Evolutionary conservation across 768 basidiomycete genomes (phyloP), one percentile per base, ranked within the genome.

Genomic region (Podaxis sp.): DNA sequence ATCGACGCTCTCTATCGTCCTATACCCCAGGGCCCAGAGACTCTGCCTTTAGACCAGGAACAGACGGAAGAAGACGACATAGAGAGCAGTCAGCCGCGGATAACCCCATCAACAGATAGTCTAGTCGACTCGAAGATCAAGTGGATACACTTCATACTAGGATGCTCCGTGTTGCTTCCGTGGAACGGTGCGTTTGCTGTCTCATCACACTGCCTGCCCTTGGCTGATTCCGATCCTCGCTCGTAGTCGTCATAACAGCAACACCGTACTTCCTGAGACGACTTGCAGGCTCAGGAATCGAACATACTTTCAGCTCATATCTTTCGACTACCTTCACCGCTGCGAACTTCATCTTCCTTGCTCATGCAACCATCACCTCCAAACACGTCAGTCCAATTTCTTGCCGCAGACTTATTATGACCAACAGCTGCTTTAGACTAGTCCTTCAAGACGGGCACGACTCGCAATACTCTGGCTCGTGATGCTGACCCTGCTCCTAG

Each of bases 181-280:
- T 97, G 94, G 94, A 96, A 95, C 70, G 93, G 94, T 94, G 72
- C 70, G 82, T 70, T 15, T 61, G 27, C 68, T 9, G 11, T 37
- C 19, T 9, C 7, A 51, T 29, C 52, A 6, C 15, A 54, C 43
- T 13, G 15, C 41, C 51, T 54, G 27, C 12, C 24, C 37, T 27
- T 9, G 33, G 27, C 27, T 55, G 53, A 61, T 55, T 11, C 56
- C 19, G 33, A 8, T 37, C 8, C 2, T 12, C 7, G 3, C 51
- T n/a, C n/a, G 22, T 61, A 96, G 94, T 88, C 1, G 77, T 95
- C 69, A 94, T 97, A 25, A 96, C 92, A 36, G 93, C 90, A 0
- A 87, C 87, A 52, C 87, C 94, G 0, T 93, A 89, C 71, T 93
- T 96, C 71, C 71, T 89, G 36, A 85, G 90, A 0, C 80, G 91